phyloP scores from a whole-genome alignment of 2,329 filamentous ascomycete species.

The Colletotrichum abscissum region DNA sequence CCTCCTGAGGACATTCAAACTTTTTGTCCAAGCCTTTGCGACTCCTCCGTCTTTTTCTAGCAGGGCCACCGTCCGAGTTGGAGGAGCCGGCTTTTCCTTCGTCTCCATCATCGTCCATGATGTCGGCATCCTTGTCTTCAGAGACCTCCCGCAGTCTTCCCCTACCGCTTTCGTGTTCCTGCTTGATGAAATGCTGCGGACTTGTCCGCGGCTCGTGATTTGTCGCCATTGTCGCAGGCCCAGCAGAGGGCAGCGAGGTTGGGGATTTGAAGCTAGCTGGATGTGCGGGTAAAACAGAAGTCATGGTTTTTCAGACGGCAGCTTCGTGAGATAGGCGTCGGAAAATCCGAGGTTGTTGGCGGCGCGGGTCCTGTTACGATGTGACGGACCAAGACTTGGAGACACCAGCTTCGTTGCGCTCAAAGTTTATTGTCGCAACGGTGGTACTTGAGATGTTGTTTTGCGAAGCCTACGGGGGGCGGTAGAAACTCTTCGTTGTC shows the following conservation, averaged over 20 bases:
- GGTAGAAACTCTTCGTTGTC: background rate
- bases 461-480: background rate
- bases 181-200: constrained; percentile 52
- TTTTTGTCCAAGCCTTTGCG: constrained; percentile 84
- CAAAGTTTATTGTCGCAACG: background rate
- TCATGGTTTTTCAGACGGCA: constrained; percentile 46
- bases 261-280: constrained; percentile 51
- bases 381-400: constrained; percentile 21
- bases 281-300: constrained; percentile 54
- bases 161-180: constrained; percentile 52
- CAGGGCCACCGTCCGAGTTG: constrained; percentile 64
- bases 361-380: constrained; percentile 11
- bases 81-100: constrained; percentile 60
- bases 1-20: constrained; percentile 85
- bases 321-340: constrained; percentile 14
- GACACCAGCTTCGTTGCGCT: background rate
- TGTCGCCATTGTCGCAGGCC: constrained; percentile 54
- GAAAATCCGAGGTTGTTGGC: background rate
- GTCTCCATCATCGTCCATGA: constrained; percentile 53
- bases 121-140: constrained; percentile 53
- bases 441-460: background rate
- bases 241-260: constrained; percentile 52
- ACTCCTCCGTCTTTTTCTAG: constrained; percentile 74
- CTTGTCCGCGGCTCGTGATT: constrained; percentile 51
- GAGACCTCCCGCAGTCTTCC: constrained; percentile 56